phyloP scores from a whole-genome alignment of 2,329 filamentous ascomycete species.

The Periconia sp. region DNA sequence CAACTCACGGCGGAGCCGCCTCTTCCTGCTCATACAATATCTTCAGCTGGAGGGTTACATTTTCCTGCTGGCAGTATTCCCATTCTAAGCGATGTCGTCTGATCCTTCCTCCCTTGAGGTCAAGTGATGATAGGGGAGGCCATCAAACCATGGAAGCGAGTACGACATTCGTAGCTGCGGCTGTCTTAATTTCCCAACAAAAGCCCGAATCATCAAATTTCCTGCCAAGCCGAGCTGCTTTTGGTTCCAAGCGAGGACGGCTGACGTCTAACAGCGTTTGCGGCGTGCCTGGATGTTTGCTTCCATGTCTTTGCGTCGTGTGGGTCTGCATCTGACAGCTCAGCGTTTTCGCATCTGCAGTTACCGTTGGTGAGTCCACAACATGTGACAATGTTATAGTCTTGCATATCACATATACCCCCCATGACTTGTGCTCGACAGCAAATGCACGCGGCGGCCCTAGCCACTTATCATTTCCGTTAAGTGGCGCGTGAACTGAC shows the following conservation, averaged over 20 bases:
- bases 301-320: neutral
- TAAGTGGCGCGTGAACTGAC: slow-evolving; percentile 19
- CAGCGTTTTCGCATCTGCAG: slow-evolving; percentile 13
- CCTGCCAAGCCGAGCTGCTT: neutral
- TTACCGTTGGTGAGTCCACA: slow-evolving; percentile 16
- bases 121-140: neutral
- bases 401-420: slow-evolving; percentile 29
- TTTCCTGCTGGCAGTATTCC: neutral
- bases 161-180: neutral
- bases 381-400: slow-evolving; percentile 27
- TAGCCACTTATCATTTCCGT: slow-evolving; percentile 14
- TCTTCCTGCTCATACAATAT: neutral
- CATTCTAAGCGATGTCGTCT: neutral
- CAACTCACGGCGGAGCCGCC: no score
- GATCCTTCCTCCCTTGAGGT: neutral
- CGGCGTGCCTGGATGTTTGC: neutral
- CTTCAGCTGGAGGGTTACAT: neutral
- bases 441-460: slow-evolving; percentile 4
- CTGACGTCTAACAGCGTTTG: neutral
- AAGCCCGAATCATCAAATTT: neutral
- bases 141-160: neutral
- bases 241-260: neutral
- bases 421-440: slow-evolving; percentile 15
- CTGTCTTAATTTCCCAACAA: slow-evolving; percentile 1
- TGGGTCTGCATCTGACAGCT: slow-evolving; percentile 5